Evolutionary conservation across 352 stramenopile species (phyloP).

Genomic region (Pythium volutum): DNA sequence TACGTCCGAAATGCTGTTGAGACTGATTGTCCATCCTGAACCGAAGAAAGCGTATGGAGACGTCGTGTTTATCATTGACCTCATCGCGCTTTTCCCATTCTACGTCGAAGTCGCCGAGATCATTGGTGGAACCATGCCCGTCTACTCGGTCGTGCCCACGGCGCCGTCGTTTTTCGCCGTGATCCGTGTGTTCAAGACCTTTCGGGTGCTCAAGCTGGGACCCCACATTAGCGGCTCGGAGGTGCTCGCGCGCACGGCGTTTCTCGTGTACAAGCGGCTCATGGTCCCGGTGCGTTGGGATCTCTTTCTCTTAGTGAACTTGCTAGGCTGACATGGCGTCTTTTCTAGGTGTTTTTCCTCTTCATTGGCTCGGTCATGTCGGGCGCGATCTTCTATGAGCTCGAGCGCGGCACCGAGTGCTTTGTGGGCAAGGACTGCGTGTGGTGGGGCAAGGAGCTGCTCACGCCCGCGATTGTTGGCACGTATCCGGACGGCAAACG

Average conservation of each 20-base stretch:
- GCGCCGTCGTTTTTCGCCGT: constrained; percentile 63
- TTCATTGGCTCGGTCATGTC: constrained; percentile 58
- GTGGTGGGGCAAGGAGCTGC: constrained; percentile 56
- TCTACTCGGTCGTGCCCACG: constrained; percentile 63
- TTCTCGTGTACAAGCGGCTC: constrained; percentile 50
- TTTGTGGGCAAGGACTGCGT: constrained; percentile 51
- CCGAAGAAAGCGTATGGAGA: constrained; percentile 48
- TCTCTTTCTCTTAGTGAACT: constrained; percentile 41
- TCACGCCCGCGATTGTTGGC: constrained; percentile 43
- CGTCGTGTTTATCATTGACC: constrained; percentile 61
- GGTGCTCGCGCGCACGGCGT: constrained; percentile 54
- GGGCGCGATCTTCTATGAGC: constrained; percentile 68
- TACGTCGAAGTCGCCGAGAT: constrained; percentile 39
- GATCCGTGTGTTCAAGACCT: constrained; percentile 68
- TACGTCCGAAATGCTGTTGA: constrained; percentile 47
- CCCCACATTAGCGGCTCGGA: constrained; percentile 67
- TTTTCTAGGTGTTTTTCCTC: constrained; percentile 64
- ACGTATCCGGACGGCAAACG: constrained; percentile 52
- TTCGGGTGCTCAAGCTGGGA: constrained; percentile 78
- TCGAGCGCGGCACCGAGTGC: constrained; percentile 68
- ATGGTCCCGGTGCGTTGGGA: constrained; percentile 55
- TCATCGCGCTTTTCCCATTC: constrained; percentile 21
- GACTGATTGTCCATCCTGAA: constrained; percentile 47
- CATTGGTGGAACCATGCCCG: constrained; percentile 41
- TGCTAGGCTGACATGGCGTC: constrained; percentile 7